These are phyloP conservation scores for Coccomyxa sp. DNA, from an alignment of 139 green algal species.

Conservation along the genomic window DNA sequence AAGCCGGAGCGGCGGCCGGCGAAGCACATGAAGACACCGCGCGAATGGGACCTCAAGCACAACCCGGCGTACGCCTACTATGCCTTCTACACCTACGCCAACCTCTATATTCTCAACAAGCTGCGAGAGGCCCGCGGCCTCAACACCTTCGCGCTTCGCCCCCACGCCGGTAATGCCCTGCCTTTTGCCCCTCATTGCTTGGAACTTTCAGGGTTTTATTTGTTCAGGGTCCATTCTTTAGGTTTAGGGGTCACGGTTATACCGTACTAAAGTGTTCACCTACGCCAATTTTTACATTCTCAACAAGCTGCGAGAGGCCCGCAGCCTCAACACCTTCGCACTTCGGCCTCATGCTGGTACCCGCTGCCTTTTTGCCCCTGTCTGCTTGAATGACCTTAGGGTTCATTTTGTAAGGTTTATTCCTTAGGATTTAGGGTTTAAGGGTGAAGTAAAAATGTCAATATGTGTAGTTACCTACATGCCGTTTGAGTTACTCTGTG, in stretches of 20 bases:
- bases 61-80: constrained; percentile 96
- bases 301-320: constrained; percentile 88
- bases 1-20: constrained; percentile 92
- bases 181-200: no score
- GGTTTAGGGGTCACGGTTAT: no score
- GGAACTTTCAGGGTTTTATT: background rate
- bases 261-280: no score
- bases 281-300: constrained; percentile 96
- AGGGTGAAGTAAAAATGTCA: no score
- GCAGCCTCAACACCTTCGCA: constrained; percentile 87
- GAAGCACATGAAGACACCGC: constrained; percentile 87
- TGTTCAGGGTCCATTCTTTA: background rate
- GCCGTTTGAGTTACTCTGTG: no score
- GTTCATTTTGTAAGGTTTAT: background rate
- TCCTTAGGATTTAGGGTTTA: background rate
- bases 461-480: no score
- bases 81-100: constrained; percentile 97
- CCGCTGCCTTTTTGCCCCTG: background rate
- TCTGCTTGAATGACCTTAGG: no score
- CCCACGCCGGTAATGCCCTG: constrained; percentile 51
- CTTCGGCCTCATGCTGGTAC: constrained; percentile 80
- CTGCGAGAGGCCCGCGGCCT: constrained; percentile 82
- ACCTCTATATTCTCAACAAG: constrained; percentile 94
- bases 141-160: constrained; percentile 90
- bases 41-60: constrained; percentile 67